Percentiles rank a stretch among this genome's conserved stretches.
Conservation (phyloP, 2,329 filamentous ascomycete genomes). For the Trichoderma arundinaceum region DNA sequence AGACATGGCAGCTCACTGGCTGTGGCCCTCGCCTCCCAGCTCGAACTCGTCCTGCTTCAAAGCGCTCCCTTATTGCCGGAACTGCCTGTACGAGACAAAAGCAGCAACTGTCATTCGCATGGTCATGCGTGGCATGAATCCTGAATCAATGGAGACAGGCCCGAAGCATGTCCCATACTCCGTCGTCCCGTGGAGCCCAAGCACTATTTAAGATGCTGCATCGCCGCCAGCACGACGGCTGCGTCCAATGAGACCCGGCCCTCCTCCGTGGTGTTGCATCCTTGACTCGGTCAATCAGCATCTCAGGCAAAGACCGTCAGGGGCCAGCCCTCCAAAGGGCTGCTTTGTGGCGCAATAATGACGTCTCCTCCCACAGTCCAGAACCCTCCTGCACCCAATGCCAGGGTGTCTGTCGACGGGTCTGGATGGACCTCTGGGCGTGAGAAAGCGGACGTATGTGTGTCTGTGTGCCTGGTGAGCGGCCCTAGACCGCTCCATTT, state of each 20-base stretch:
- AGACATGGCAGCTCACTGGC: constrained; percentile 6
- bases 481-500: no score
- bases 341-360: constrained; percentile 21
- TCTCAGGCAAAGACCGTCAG: not conserved
- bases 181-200: no score
- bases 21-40: not conserved
- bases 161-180: no score
- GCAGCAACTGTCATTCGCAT: no score
- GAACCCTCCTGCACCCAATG: not conserved
- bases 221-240: no score
- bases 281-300: constrained; percentile 7
- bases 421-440: constrained; percentile 2
- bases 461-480: not conserved
- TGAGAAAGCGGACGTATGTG: not conserved
- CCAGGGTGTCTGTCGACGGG: constrained; percentile 1
- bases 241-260: not conserved
- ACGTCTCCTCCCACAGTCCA: constrained; percentile 7
- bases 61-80: no score
- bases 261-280: not conserved
- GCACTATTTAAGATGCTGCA: no score
- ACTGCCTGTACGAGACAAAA: no score
- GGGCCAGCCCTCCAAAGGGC: not conserved
- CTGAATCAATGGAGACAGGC: no score
- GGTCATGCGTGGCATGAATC: no score
- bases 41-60: no score